phyloP scores from a whole-genome alignment of 257 asterid genomes.

The Thymus quinquecostatus region DNA sequence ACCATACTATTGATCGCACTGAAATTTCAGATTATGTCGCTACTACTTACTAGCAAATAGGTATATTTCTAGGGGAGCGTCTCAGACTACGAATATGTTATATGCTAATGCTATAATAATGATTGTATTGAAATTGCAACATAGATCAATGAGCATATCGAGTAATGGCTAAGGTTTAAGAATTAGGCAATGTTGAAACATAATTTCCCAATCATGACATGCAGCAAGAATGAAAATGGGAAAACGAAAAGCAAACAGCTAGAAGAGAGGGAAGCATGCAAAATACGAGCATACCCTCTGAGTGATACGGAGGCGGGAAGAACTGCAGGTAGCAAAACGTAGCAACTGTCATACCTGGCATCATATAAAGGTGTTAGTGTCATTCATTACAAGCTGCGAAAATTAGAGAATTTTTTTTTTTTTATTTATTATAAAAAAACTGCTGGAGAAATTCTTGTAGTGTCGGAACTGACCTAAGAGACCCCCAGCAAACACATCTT shows the following conservation, averaged over 20 bases:
- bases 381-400: too few species aligned
- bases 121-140: too few species aligned
- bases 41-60: too few species aligned
- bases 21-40: too few species aligned
- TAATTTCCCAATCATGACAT: constrained; percentile 6
- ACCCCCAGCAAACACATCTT: constrained; percentile 93
- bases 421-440: too few species aligned
- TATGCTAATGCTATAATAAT: too few species aligned
- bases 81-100: too few species aligned
- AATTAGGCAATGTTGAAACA: neutral
- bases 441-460: too few species aligned
- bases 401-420: too few species aligned
- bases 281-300: constrained; percentile 49
- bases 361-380: too few species aligned
- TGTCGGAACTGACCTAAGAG: constrained; percentile 54
- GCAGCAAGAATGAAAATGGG: neutral
- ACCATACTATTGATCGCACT: too few species aligned
- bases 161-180: neutral
- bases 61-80: too few species aligned
- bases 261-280: neutral
- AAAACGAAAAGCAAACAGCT: neutral
- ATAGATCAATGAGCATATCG: neutral
- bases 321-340: constrained; percentile 84
- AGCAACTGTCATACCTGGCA: constrained; percentile 40
- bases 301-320: constrained; percentile 80